Base-by-base conservation (phyloP, 2,329 filamentous ascomycete genomes). In the Scedosporium apiospermum region DNA sequence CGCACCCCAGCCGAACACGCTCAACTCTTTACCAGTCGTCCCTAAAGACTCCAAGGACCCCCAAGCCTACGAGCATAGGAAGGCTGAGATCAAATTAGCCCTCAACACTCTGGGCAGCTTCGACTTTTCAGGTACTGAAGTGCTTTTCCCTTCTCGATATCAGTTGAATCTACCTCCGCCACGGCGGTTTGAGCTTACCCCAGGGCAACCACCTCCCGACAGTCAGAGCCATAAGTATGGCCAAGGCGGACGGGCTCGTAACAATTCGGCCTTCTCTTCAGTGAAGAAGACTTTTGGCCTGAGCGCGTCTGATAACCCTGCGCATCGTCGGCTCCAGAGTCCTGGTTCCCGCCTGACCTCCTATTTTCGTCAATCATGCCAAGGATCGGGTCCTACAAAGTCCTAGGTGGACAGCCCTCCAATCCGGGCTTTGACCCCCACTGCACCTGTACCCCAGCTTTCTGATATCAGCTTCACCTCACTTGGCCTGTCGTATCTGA, bases 51-150 rank as follows among this genome's bases (percentile, higher is more conserved):
- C 88, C 64, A 91, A 95, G 70, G 91, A 96, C 66, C 88, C 89
- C 0, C 82, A 88, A 57, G 88, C 88, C n/a, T 88, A 91, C 65
- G 91, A 96, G 67, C 86, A 86, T 67, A 80, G 88, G 64, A 93
- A 96, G 72, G 81, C 87, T 7, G 93, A 99, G 72, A 90, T 99
- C 65, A 96, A 96, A 66, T 80, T 99, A 61, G 95, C 95, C 3
- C 82, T 99, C 16, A 93, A 96, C 69, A 99, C 96, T 0, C 80
- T 99, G 0, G 96, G 95, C n/a, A 97, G 92, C 71, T 99, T 99
- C 70, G 95, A 99, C 73, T 99, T 99, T 71, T 88, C 83, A 65
- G 65, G 64, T 65, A 65, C 53, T 6, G 51, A 58, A 27, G 38
- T 57, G n/a, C 46, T 27, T 30, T 23, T 62, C 76, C 30, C 26